Evolutionary conservation across 768 basidiomycete genomes (phyloP), one percentile per base, ranked within the genome.

Genomic region (Phylloporus arenicola): DNA sequence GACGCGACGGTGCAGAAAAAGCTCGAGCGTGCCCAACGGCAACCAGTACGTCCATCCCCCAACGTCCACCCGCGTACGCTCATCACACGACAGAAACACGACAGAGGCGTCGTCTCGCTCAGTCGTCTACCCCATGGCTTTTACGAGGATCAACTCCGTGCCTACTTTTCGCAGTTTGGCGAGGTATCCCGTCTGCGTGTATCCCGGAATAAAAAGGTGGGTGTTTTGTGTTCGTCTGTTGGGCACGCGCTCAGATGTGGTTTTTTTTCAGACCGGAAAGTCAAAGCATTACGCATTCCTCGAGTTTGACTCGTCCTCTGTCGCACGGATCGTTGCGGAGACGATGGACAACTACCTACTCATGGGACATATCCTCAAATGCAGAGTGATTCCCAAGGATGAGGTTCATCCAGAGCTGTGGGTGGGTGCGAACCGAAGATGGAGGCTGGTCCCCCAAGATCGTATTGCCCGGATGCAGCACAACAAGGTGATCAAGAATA

Each of bases 261-360:
- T 25, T 3, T 16, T 3, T 2, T 3, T 16, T 3, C 2, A 97
- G 94, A 95, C 92, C 13, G 96, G 96, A 47, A 80, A 79, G 55
- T 95, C 95, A 41, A 99, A 97, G 70, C 95, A 97, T 68, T 98
- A 95, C 69, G 95, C 83, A 3, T 98, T 95, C 75, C 76, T 99
- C 61, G 95, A 98, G 69, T 96, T 99, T 67, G 82, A 84, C 48
- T 93, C 91, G 38, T 78, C 82, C 17, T 77, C 86, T 0, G 93
- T 98, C 27, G 94, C 96, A 0, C 73, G 93, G 63, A 97, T 99
- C 55, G 96, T 96, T 8, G 86, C 89, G 2, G 96, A 98, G 63
- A 98, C 95, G 40, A 98, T 98, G 96, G 84, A 99, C 76, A 98
- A 96, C 72, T 99, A 97, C 69, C 79, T 99, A 34, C 76, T 99